phyloP scores from a whole-genome alignment of 1,139 yeast species.

The Tardiomyces depauwii region DNA sequence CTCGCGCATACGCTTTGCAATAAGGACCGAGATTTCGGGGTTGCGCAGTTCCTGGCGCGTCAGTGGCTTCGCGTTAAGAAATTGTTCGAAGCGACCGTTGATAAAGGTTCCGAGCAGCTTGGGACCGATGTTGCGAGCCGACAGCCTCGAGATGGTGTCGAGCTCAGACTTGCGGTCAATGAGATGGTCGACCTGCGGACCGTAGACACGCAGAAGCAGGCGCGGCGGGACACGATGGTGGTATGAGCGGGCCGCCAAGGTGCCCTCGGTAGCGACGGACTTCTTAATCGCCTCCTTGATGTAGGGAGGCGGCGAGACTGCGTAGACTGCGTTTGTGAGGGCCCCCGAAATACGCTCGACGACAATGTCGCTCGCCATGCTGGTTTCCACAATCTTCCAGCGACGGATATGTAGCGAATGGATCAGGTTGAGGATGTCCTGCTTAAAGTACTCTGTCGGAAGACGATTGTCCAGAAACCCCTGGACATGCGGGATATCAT shows the following conservation, averaged over 20 bases:
- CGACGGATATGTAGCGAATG: constrained; percentile 58
- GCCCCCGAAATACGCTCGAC: constrained; percentile 79
- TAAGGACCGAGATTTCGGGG: constrained; percentile 66
- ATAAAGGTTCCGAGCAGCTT: constrained; percentile 74
- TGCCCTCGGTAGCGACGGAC: constrained; percentile 7
- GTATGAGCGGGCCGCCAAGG: constrained; percentile 10
- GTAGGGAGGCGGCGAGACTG: constrained; percentile 34
- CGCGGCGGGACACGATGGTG: constrained; percentile 30
- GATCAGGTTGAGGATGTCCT: constrained; percentile 59
- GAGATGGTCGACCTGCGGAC: constrained; percentile 78
- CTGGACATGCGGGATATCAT: constrained; percentile 8
- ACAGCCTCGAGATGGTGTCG: constrained; percentile 57
- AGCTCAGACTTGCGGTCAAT: constrained; percentile 82
- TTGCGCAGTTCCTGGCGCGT: constrained; percentile 63
- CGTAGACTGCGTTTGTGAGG: constrained; percentile 79
- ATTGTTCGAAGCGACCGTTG: constrained; percentile 91
- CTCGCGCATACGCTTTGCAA: constrained; percentile 95
- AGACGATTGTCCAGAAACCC: constrained; percentile 31
- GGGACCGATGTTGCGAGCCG: constrained; percentile 78
- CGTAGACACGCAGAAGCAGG: constrained; percentile 71
- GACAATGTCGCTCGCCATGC: constrained; percentile 31
- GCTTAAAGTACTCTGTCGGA: constrained; percentile 75
- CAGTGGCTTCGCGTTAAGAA: constrained; percentile 67
- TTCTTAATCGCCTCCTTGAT: constrained; percentile 21
- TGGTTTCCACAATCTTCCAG: constrained; percentile 47